phyloP scores from a whole-genome alignment of 345 rosid species.

The Citrus maxima region DNA sequence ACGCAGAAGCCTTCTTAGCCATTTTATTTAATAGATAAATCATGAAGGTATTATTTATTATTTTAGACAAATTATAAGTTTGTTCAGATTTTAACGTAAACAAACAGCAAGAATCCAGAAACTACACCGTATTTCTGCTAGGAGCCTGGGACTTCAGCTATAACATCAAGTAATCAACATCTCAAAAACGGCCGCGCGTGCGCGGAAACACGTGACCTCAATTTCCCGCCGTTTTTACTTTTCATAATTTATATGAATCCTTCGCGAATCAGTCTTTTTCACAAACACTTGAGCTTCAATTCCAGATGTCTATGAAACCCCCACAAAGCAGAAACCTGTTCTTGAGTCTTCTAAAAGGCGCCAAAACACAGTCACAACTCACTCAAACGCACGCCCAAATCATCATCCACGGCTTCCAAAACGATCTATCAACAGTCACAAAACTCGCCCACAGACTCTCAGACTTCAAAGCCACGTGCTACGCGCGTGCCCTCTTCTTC shows the following conservation, averaged over 20 bases:
- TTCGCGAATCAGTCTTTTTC: neutral
- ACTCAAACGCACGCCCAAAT: conserved; percentile 66
- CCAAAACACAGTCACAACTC: conserved; percentile 50
- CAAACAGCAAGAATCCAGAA: neutral
- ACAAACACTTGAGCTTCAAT: neutral
- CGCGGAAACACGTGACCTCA: neutral
- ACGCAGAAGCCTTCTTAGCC: neutral
- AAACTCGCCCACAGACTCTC: conserved; percentile 69
- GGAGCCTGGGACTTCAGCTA: neutral
- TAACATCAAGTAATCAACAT: too few relatives aligned
- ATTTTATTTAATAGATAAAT: neutral
- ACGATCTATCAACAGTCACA: conserved; percentile 55
- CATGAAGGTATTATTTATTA: too few relatives aligned
- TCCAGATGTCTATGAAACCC: neutral
- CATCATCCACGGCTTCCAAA: conserved; percentile 40
- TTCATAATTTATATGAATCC: neutral
- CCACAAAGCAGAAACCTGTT: conserved; percentile 30
- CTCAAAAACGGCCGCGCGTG: neutral
- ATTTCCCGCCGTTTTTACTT: neutral
- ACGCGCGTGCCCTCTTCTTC: conserved; percentile 53
- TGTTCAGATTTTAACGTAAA: neutral
- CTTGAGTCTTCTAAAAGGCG: conserved; percentile 40
- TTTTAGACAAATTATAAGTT: too few relatives aligned
- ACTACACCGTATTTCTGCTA: neutral
- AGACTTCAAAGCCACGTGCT: conserved; percentile 45